Base-by-base conservation (phyloP, 2,329 filamentous ascomycete genomes). In the Bipolaris victoriae region DNA sequence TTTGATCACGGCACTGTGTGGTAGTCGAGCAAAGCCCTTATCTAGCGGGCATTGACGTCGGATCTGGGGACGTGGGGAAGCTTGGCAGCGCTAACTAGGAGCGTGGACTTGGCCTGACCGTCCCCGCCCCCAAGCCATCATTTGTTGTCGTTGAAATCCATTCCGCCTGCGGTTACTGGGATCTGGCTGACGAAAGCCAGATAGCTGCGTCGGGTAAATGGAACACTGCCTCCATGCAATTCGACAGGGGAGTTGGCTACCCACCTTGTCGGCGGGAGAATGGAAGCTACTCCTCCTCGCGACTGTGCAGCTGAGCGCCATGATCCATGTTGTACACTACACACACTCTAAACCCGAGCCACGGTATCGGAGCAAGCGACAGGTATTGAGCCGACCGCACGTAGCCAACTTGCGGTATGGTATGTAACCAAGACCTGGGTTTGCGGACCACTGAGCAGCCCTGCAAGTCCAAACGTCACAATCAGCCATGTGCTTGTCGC, bases 181-280 rank as follows among this genome's bases (percentile, higher is more conserved):
- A 43, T 60, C 46, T 37, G 31, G 60, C 61, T 70, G 62, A 66
- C 66, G 54, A 51, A 44, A 61, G 60, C 60, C 58, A 64, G 58
- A 51, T 56, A 52, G 43, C 39, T 45, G 31, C 41, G 48, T 67
- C 72, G 72, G 71, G 56, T 74, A 72, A 74, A 75, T 54, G 72
- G 72, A 74, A 59, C 49, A 53, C 49, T 53, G 50, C 41, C 39
- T 37, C 35, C 16, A 50, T 63, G 58, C 63, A 35, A 74, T 71
- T 74, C 66, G 70, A 51, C 50, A 58, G 49, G 52, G 58, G 52
- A 53, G 49, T 51, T 58, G 51, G 46, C 44, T 58, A 15, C 18
- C 33, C 37, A 51, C 15, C 29, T 39, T 33, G 35, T 47, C 46
- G 52, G 47, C 60, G 62, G 66, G 60, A 62, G 60, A 68, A 67